Conservation (phyloP, 2,329 filamentous ascomycete genomes). For the Beauveria rudraprayagi region DNA sequence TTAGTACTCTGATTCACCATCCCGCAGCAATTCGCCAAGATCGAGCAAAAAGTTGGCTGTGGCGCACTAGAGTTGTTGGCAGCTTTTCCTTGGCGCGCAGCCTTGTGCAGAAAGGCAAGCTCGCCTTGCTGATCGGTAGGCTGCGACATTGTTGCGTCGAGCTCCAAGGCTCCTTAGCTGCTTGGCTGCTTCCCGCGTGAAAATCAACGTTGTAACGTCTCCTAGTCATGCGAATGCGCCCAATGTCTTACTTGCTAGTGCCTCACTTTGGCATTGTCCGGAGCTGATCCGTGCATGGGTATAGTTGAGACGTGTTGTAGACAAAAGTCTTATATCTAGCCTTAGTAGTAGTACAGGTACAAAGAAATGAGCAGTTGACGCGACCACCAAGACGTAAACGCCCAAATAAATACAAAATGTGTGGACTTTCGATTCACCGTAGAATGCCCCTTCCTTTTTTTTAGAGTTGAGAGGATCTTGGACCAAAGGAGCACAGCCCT, state of each 20-base stretch:
- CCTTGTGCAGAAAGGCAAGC: too few relatives aligned
- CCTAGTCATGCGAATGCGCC: neutral
- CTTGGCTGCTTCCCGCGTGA: neutral
- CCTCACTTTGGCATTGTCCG: neutral
- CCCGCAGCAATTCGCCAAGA: too few relatives aligned
- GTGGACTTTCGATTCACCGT: neutral
- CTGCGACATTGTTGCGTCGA: neutral
- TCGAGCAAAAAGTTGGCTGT: too few relatives aligned
- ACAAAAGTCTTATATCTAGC: constrained; percentile 11
- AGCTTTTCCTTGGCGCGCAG: too few relatives aligned
- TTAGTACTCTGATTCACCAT: too few relatives aligned
- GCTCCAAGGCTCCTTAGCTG: too few relatives aligned
- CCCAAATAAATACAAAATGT: constrained; percentile 6
- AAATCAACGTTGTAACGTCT: neutral
- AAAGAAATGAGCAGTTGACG: constrained; percentile 10
- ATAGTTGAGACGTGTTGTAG: constrained; percentile 4
- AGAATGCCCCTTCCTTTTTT: neutral
- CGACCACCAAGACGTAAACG: constrained; percentile 9
- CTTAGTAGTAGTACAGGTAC: constrained; percentile 10
- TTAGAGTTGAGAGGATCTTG: constrained; percentile 1
- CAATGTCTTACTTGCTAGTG: neutral
- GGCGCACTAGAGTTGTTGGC: too few relatives aligned
- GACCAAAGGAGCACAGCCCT: neutral
- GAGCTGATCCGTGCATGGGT: neutral
- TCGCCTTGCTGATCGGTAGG: neutral